These are phyloP conservation scores for Cerioporus squamosus DNA, from an alignment of 1,284 basidiomycete species.

Conservation along the genomic window DNA sequence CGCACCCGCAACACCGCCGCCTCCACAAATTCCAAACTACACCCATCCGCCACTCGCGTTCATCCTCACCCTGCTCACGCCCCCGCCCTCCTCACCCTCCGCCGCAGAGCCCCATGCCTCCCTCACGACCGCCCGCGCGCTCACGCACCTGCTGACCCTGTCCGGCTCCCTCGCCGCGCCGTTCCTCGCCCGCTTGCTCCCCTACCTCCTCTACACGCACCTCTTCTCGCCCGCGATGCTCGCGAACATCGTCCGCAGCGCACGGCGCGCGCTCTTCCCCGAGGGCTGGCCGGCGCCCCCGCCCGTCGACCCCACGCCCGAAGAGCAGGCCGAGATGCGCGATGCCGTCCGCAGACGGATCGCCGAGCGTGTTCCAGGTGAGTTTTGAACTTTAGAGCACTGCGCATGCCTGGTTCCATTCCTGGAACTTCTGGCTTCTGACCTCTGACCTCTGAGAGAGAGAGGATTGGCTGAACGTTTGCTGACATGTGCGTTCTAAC, in stretches of 20 bases:
- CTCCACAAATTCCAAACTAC: constrained; percentile 27
- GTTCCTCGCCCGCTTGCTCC: constrained; percentile 56
- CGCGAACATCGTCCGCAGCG: constrained; percentile 48
- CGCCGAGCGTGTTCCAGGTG: constrained; percentile 49
- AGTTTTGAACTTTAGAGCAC: constrained; percentile 22
- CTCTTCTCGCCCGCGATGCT: constrained; percentile 58
- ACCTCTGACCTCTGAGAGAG: too few species aligned
- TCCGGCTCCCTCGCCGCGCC: constrained; percentile 31
- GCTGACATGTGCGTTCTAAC: not conserved
- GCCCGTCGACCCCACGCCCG: constrained; percentile 67
- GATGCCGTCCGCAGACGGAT: constrained; percentile 55
- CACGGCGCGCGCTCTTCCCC: constrained; percentile 75
- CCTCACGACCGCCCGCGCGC: constrained; percentile 28
- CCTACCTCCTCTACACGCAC: constrained; percentile 59
- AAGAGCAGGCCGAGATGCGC: constrained; percentile 67
- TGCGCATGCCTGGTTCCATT: not conserved
- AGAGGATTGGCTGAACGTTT: too few species aligned
- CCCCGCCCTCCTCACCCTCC: constrained; percentile 20
- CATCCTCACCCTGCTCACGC: constrained; percentile 24
- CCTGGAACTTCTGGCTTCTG: not conserved
- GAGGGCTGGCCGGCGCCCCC: constrained; percentile 77
- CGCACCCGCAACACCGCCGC: constrained; percentile 5
- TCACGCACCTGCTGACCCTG: constrained; percentile 35
- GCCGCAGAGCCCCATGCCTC: constrained; percentile 16
- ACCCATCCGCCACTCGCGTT: constrained; percentile 26